Conservation (phyloP, 257 asterid genomes). For the Nicotiana noctiflora region DNA sequence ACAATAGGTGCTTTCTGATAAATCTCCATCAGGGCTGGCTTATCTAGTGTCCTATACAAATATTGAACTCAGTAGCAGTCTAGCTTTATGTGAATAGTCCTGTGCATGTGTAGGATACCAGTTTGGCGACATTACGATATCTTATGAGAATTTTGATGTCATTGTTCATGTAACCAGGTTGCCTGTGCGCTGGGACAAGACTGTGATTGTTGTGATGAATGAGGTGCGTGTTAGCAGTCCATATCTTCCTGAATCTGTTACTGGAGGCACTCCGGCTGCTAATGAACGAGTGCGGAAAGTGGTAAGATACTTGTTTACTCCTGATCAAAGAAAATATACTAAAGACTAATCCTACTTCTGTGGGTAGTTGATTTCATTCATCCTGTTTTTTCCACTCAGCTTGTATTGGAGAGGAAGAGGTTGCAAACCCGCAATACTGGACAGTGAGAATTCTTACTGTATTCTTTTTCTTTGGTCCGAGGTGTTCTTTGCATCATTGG, state of each 20-base stretch:
- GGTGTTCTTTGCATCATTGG: background rate
- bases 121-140: background rate
- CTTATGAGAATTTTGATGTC: constrained; percentile 9
- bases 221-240: constrained; percentile 96
- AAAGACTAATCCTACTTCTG: background rate
- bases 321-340: background rate
- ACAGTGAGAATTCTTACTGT: constrained; percentile 4
- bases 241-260: constrained; percentile 81
- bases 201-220: constrained; percentile 87
- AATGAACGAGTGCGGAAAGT: constrained; percentile 96
- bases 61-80: background rate
- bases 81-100: background rate
- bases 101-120: background rate
- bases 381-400: constrained; percentile 25
- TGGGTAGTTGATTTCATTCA: background rate
- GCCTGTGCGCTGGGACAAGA: constrained; percentile 94
- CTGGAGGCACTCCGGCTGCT: constrained; percentile 93
- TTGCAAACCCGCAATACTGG: constrained; percentile 25
- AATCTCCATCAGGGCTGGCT: no score
- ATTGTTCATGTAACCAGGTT: constrained; percentile 44
- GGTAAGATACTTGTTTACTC: constrained; percentile 38
- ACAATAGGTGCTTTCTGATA: no score
- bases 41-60: no score
- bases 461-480: background rate
- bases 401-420: constrained; percentile 52